Evolutionary conservation across 2,329 filamentous ascomycete species (phyloP).

Genomic region (Chaetomium sp.): DNA sequence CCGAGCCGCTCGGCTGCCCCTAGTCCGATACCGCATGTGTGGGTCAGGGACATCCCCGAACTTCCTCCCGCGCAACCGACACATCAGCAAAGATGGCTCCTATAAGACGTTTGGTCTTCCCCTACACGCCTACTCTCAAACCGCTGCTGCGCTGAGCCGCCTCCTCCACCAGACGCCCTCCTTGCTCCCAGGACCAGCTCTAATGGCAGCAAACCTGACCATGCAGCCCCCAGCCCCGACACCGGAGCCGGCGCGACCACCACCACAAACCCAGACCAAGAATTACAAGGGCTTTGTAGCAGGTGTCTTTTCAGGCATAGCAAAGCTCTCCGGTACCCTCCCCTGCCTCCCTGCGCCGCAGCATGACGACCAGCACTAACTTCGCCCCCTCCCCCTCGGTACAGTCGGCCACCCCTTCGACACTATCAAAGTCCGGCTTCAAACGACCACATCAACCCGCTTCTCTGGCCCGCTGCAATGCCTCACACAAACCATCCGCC

Average conservation of each 20-base stretch:
- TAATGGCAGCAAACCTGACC: constrained; percentile 27
- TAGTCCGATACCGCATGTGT: constrained; percentile 29
- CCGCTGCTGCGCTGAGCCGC: not conserved
- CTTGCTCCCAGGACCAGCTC: not conserved
- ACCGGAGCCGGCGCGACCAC: constrained; percentile 15
- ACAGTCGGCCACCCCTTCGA: constrained; percentile 78
- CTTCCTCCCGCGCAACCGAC: constrained; percentile 5
- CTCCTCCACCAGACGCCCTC: not conserved
- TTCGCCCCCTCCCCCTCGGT: not conserved
- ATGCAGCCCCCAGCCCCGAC: constrained; percentile 14
- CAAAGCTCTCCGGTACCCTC: constrained; percentile 74
- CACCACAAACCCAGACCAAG: constrained; percentile 31
- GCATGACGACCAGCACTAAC: not conserved
- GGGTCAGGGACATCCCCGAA: constrained; percentile 8
- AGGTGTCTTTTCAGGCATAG: constrained; percentile 91
- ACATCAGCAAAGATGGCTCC: constrained; percentile 2
- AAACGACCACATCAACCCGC: constrained; percentile 75
- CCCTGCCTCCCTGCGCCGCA: not conserved
- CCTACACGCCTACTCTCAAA: not conserved
- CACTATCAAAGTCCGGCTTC: constrained; percentile 93
- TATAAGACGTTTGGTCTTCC: not conserved
- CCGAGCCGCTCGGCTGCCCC: constrained; percentile 17
- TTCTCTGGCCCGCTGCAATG: constrained; percentile 89
- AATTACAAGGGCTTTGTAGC: constrained; percentile 97
- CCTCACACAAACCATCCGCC: constrained; percentile 76